These are phyloP conservation scores for Chrysoporthe austroafricana DNA, from an alignment of 2,329 filamentous ascomycete species.

Conservation along the genomic window DNA sequence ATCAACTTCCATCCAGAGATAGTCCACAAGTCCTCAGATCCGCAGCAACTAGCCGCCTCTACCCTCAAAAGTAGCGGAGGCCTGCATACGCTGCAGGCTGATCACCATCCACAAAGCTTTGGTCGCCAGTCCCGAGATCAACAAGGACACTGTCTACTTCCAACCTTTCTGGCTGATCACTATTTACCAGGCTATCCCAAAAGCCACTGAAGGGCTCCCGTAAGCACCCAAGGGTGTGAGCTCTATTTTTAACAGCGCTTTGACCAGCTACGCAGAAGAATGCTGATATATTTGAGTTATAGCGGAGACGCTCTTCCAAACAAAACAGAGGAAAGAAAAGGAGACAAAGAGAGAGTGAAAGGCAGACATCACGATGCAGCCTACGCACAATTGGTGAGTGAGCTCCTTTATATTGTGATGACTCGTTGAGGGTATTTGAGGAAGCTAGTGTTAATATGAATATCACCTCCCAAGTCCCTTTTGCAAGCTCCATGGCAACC, in stretches of 20 bases:
- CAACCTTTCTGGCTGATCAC: no score
- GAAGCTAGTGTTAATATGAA: background rate
- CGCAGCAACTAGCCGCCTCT: background rate
- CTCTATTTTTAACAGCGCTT: no score
- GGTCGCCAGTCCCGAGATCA: background rate
- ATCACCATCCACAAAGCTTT: background rate
- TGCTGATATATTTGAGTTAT: background rate
- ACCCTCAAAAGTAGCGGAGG: conserved; percentile 20
- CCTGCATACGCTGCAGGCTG: background rate
- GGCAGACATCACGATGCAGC: background rate
- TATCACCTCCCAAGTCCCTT: background rate
- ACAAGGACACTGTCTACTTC: background rate
- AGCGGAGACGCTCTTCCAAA: background rate
- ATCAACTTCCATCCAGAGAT: background rate
- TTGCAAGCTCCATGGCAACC: conserved; percentile 13
- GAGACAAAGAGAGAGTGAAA: background rate
- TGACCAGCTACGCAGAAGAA: background rate
- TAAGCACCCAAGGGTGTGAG: no score
- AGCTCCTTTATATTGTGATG: no score
- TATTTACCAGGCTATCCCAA: background rate
- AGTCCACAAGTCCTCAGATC: background rate
- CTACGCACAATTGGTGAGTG: conserved; percentile 8
- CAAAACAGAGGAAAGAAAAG: background rate
- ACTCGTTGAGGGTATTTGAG: background rate
- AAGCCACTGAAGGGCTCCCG: no score